Evolutionary conservation across 2,329 filamentous ascomycete species (phyloP), one percentile per base, ranked within the genome.

Genomic region (Aspergillus costaricaensis): DNA sequence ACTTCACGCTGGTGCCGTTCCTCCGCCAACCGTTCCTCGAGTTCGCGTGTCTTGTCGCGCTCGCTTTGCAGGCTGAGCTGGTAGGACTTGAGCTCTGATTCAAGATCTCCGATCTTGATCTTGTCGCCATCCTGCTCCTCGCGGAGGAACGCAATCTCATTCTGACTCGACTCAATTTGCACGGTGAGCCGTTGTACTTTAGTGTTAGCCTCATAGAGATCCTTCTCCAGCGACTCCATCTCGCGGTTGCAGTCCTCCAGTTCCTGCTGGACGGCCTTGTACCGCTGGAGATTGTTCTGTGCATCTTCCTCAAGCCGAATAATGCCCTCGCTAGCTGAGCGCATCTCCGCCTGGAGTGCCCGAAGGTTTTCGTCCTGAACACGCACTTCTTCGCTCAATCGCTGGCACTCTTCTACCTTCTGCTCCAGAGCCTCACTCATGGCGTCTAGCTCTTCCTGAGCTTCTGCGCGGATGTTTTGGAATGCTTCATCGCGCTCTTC

Each of bases 91-190:
- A 97, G 80, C 14, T 89, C 87, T 8, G 91, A 91, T 72, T 98
- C 93, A 7, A 98, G 82, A 71, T 98, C 92, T 39, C 94, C 92
- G 70, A 99, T 98, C 77, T 92, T 93, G 74, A 99, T 96, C 83
- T 99, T 99, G 81, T 99, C 95, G 17, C 86, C 87, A 77, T 99
- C 95, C 76, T 99, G 95, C 79, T 99, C 95, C 73, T 99, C 95
- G 1, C 95, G 88, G 54, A 99, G 77, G 83, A 99, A 99, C 1
- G 91, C 88, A 76, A 98, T 96, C 76, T 99, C 95, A 61, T 89
- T 89, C 69, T 97, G 94, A 59, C 90, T 89, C 5, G 91, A 96
- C 77, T 99, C 95, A 65, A 94, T 89, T 72, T 98, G 93, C 32
- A 99, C 91, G 4, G 90, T 89, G 2, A 98, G 83, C 56, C 93